Evolutionary conservation across 106 monocot genomes (phyloP).

Genomic region (Phalaenopsis equestris): DNA sequence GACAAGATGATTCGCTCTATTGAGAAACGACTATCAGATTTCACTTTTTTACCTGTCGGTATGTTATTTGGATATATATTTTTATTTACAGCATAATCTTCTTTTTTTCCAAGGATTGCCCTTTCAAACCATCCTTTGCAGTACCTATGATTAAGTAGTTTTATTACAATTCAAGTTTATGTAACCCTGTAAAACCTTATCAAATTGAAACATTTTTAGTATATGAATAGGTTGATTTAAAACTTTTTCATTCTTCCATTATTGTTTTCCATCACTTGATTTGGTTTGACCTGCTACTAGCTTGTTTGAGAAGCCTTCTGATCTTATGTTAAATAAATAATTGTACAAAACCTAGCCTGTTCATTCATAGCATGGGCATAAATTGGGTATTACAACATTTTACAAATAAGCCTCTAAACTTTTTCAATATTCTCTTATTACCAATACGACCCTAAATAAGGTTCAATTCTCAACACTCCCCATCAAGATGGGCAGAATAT

Average conservation of each 20-base stretch:
- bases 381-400: too few relatives aligned
- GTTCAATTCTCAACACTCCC: too few relatives aligned
- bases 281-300: background rate
- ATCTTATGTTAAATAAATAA: too few relatives aligned
- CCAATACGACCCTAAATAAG: too few relatives aligned
- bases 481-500: too few relatives aligned
- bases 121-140: background rate
- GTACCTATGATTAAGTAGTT: background rate
- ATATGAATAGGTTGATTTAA: background rate
- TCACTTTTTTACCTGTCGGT: slow-evolving; percentile 66
- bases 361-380: too few relatives aligned
- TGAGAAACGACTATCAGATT: slow-evolving; percentile 71
- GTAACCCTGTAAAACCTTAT: background rate
- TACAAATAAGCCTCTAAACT: too few relatives aligned
- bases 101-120: background rate
- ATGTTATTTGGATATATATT: slow-evolving; percentile 7
- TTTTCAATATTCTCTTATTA: too few relatives aligned
- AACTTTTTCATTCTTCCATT: background rate
- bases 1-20: slow-evolving; percentile 51
- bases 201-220: background rate
- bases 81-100: background rate
- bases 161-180: background rate
- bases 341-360: too few relatives aligned
- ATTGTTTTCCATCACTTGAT: background rate
- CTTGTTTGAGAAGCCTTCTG: background rate